Percentiles rank a stretch among this genome's conserved stretches.
These are phyloP conservation scores for Colletotrichum chrysophilum DNA, from an alignment of 2,329 filamentous ascomycete species.

Conservation along the genomic window DNA sequence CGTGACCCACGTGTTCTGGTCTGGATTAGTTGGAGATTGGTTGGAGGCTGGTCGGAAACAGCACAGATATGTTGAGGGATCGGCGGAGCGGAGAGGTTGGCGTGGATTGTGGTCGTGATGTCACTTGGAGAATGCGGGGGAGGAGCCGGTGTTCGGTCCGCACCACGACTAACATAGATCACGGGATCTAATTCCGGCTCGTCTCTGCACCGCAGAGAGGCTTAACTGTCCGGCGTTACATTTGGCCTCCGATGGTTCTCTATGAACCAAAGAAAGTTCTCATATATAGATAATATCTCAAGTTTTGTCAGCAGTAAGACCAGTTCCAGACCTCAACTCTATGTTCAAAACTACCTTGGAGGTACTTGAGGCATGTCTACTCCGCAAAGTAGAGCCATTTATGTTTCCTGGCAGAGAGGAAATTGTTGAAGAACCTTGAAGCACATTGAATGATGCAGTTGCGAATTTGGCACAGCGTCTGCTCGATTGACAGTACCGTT, in stretches of 20 bases:
- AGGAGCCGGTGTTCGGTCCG: background rate
- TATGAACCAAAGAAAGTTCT: background rate
- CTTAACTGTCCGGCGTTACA: background rate
- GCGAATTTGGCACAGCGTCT: background rate
- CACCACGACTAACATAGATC: background rate
- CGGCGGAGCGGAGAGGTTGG: background rate
- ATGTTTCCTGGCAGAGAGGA: background rate
- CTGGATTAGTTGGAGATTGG: background rate
- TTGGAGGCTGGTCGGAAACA: background rate
- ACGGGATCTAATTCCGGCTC: background rate
- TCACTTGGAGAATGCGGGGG: constrained; percentile 14
- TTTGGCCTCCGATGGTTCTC: background rate
- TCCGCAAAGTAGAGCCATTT: background rate
- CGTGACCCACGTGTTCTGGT: background rate
- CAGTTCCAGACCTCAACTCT: fast-evolving
- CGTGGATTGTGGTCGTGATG: background rate
- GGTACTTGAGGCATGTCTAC: background rate
- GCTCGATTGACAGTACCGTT: background rate
- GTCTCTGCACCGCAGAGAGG: background rate
- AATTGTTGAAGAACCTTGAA: background rate
- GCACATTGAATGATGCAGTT: background rate
- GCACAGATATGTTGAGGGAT: background rate
- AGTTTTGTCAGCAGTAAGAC: background rate
- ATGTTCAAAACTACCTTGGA: background rate
- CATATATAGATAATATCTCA: background rate